Base-by-base conservation (phyloP, 2,329 filamentous ascomycete genomes). In the Fusarium metavorans region DNA sequence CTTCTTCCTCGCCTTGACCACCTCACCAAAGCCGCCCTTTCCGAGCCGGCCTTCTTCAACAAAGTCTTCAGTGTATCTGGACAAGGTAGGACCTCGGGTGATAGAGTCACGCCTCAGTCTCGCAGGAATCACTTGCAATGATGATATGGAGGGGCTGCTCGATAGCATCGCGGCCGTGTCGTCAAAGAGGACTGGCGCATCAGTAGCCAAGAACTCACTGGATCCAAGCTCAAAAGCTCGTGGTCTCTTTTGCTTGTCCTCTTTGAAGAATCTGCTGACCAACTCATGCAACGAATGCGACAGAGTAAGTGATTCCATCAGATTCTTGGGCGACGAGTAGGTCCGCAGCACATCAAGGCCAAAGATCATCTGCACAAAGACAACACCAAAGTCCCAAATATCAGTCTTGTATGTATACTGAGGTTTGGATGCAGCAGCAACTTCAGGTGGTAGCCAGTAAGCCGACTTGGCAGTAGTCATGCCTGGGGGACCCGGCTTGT, bases 21-120 rank as follows among this genome's bases (percentile, higher is more conserved):
- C 97, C 83, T 98, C 95, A 6, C 97, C 97, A 83, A 98, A 99
- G 0, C 96, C 97, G 50, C 97, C 97, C 81, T 96, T 97, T 4
- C 97, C 97, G 14, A 99, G 87, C 6, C 94, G 91, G 16, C 94
- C 95, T 79, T 97, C 92, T 83, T 98, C 95, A 20, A 95, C 92
- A 83, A 97, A 99, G 77, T 98, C 97, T 78, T 93, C 93, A 13
- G 89, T 90, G 80, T 98, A 99, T 71, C 96, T 91, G 2, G 95
- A 97, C 52, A 90, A 87, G 5, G 87, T 81, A 2, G 77, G 76
- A 16, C 85, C 83, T 18, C 87, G 86, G 61, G 84, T 87, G 76
- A 87, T 88, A 2, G 93, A 95, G 68, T 94, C 92, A 66, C 89
- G 87, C 41, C 92, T 88, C 35, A 88, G 82, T 35, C 88, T 88